Base-by-base conservation (phyloP, 768 basidiomycete genomes). In the Termitomyces sp. region DNA sequence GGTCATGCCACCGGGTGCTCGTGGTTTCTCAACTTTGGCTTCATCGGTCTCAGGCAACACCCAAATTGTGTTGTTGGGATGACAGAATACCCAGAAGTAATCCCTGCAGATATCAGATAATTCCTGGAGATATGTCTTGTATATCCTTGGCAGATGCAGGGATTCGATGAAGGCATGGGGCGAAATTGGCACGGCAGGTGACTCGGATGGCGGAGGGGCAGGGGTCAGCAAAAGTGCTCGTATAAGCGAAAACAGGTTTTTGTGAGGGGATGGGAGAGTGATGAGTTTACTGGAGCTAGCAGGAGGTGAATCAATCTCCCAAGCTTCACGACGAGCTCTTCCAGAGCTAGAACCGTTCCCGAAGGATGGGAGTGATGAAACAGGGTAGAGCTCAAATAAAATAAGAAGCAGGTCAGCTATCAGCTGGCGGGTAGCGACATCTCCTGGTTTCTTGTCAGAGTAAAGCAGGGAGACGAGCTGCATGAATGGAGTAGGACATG, bases 361-460 rank as follows among this genome's bases (percentile, higher is more conserved):
- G 24, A 76, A 72, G 7, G 84, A 81, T 2, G 90, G 87, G 13
- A 91, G 81, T 3, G 88, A 80, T 0, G 87, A 84, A 3, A 82
- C 67, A 2, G 94, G 94, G 68, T 94, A 98, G 16, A 98, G 75
- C 3, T 98, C 95, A 69, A 96, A 96, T 7, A 98, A 79, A 59
- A 90, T 80, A n/a, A 89, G 79, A 52, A 98, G 79, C 16, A 99
- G 78, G 57, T 98, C 97, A 46, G 91, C 77, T 40, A 99, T 96
- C 58, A 98, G 84, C 68, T 96, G 94, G 38, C 96, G 87, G 5
- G 92, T 90, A 4, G 87, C 84, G 9, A 98, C 81, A 42, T 99
- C 97, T 48, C 97, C 97, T 0, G 97, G 97, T 71, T 96, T 97
- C 79, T 98, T 98, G 79, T 98, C 96, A 4, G 95, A 96, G 74